These are phyloP conservation scores for Suhomyces kilbournensis DNA, from an alignment of 805 yeast genomes.

Conservation along the genomic window DNA sequence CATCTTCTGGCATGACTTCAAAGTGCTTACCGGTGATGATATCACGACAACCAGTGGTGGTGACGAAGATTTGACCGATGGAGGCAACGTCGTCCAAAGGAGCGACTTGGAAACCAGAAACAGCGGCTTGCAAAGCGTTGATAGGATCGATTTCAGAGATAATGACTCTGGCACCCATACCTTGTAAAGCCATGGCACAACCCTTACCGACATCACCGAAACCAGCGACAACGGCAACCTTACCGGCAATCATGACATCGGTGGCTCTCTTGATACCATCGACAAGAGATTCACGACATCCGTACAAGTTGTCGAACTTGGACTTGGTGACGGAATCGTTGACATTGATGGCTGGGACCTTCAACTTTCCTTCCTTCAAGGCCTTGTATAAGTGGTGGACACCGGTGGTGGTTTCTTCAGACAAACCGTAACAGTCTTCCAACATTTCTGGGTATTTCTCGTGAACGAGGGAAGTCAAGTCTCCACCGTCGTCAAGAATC, in stretches of 20 bases:
- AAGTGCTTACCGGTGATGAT: constrained; percentile 89
- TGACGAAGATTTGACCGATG: constrained; percentile 94
- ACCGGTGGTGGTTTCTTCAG: constrained; percentile 99
- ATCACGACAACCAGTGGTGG: constrained; percentile 99
- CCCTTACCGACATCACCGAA: constrained; percentile 99
- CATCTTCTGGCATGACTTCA: constrained; percentile 94
- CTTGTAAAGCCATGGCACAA: constrained; percentile 97
- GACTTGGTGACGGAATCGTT: constrained; percentile 99
- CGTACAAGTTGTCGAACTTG: constrained; percentile 98
- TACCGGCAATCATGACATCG: constrained; percentile 99
- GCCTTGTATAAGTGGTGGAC: constrained; percentile 98
- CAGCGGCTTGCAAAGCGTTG: constrained; percentile 99
- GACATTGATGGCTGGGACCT: constrained; percentile 99
- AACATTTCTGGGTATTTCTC: constrained; percentile 97
- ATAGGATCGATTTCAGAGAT: constrained; percentile 98
- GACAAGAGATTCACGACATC: constrained; percentile 97
- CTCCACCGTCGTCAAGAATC: constrained; percentile 99
- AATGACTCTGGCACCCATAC: constrained; percentile 99
- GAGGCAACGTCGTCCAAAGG: constrained; percentile 93
- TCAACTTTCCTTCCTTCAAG: constrained; percentile 81
- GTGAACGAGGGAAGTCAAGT: constrained; percentile 93
- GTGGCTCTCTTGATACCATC: constrained; percentile 99
- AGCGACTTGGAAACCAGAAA: constrained; percentile 95
- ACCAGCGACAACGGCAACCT: constrained; percentile 98
- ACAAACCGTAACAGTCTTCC: constrained; percentile 89